These are phyloP conservation scores for Colletotrichum tabaci DNA, from an alignment of 2,329 filamentous ascomycete genomes.

Conservation along the genomic window DNA sequence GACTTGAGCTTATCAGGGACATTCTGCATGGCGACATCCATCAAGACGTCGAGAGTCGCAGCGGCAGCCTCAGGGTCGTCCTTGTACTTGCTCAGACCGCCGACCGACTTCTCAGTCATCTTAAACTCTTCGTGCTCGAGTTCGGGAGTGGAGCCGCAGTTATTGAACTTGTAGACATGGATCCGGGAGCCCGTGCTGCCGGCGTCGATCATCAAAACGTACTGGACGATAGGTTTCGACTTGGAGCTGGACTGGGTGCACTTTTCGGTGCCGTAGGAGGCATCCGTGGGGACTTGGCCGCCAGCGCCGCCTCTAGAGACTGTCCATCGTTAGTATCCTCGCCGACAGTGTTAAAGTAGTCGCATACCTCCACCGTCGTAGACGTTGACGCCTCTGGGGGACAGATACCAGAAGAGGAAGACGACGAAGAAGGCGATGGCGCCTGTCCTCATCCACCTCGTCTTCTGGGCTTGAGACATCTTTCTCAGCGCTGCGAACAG, in stretches of 20 bases:
- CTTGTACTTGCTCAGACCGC: constrained; percentile 89
- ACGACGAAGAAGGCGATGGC: constrained; percentile 73
- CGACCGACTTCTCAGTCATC: constrained; percentile 89
- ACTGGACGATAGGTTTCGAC: constrained; percentile 95
- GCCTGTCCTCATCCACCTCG: constrained; percentile 76
- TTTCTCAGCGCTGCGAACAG: constrained; percentile 61
- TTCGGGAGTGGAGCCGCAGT: constrained; percentile 95
- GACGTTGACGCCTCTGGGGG: constrained; percentile 70
- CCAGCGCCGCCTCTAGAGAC: constrained; percentile 44
- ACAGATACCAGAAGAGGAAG: constrained; percentile 75
- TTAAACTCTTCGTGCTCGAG: constrained; percentile 93
- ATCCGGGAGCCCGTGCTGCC: constrained; percentile 98
- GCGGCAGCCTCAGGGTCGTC: constrained; percentile 90
- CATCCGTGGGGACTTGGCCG: constrained; percentile 71
- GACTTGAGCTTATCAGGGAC: constrained; percentile 91
- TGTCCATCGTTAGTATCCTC: constrained; percentile 45
- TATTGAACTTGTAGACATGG: constrained; percentile 99
- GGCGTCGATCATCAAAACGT: constrained; percentile 98
- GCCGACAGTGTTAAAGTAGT: not conserved
- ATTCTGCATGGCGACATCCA: constrained; percentile 86
- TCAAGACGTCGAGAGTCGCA: constrained; percentile 87
- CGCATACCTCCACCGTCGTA: constrained; percentile 61
- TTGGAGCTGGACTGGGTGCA: constrained; percentile 88
- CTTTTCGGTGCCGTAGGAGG: constrained; percentile 76
- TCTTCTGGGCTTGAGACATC: constrained; percentile 75